These are phyloP conservation scores for Iberis pinnata DNA, from an alignment of 345 rosid species.

Conservation along the genomic window DNA sequence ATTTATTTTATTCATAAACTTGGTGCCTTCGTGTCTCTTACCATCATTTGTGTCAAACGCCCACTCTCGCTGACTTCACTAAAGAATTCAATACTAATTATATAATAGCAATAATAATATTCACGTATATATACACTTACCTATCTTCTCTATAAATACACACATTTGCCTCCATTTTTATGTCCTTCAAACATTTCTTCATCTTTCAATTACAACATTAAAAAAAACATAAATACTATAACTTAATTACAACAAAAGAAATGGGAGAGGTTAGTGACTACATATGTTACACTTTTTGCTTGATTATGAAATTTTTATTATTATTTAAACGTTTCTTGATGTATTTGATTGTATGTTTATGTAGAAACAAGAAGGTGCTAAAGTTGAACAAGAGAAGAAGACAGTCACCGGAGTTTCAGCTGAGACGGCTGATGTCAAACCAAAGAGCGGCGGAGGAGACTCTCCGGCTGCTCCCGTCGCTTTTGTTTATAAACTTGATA, in stretches of 20 bases:
- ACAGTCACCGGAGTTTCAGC: constrained; percentile 23
- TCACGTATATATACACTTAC: constrained; percentile 5
- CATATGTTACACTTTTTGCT: too few species aligned
- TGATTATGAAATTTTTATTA: too few species aligned
- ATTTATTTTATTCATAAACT: constrained; percentile 7
- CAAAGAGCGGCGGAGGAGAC: constrained; percentile 37
- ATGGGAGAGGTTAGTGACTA: constrained; percentile 51
- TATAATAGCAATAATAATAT: constrained; percentile 12
- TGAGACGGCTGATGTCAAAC: constrained; percentile 34
- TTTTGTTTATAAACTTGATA: constrained; percentile 55
- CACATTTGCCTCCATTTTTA: constrained; percentile 26
- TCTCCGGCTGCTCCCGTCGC: constrained; percentile 24
- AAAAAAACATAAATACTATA: neutral
- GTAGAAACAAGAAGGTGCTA: constrained; percentile 37
- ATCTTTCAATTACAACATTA: neutral
- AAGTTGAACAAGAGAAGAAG: constrained; percentile 49
- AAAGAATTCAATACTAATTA: constrained; percentile 14
- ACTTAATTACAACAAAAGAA: constrained; percentile 12
- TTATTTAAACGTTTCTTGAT: neutral
- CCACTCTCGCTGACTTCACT: constrained; percentile 33
- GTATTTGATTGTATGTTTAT: neutral
- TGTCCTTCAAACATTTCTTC: constrained; percentile 26
- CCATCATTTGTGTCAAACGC: constrained; percentile 30
- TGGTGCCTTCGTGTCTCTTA: constrained; percentile 26
- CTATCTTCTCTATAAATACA: constrained; percentile 37